Conservation (phyloP, 1,284 basidiomycete species). For the Ustilago shanxiensis region DNA sequence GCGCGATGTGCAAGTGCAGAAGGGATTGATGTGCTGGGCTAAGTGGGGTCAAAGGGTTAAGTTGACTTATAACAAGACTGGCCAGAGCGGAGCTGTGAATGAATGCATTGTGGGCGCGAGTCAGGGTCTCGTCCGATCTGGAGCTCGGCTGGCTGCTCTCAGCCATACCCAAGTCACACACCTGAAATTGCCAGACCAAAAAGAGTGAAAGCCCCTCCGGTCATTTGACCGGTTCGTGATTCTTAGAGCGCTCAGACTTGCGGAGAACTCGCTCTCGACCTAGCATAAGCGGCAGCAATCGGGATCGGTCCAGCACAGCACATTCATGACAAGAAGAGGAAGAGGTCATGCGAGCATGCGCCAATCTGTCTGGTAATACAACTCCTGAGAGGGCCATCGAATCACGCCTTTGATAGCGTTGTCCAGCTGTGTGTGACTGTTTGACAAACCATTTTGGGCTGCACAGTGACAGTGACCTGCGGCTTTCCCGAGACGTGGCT, state of each 20-base stretch:
- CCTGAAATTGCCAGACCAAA: not conserved
- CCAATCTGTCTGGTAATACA: not conserved
- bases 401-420: conserved; percentile 6
- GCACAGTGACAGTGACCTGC: conserved; percentile 13
- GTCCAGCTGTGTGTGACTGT: not conserved
- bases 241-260: too few species aligned
- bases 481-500: conserved; percentile 7
- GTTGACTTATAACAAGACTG: not conserved
- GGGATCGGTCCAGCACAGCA: not conserved
- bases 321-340: not conserved
- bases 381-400: not conserved
- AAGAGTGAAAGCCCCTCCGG: not conserved
- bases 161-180: not conserved
- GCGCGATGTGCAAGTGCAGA: not conserved
- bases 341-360: conserved; percentile 2
- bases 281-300: not conserved
- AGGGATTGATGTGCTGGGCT: not conserved
- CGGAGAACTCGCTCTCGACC: not conserved
- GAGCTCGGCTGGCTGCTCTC: conserved; percentile 7
- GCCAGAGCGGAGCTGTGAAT: conserved; percentile 9
- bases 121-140: conserved; percentile 22
- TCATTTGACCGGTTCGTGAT: conserved; percentile 6
- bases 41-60: not conserved
- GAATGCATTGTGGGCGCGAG: conserved; percentile 5
- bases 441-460: conserved; percentile 6